Conservation (phyloP, 139 green algal species). For the Chlorella sorokiniana region DNA sequence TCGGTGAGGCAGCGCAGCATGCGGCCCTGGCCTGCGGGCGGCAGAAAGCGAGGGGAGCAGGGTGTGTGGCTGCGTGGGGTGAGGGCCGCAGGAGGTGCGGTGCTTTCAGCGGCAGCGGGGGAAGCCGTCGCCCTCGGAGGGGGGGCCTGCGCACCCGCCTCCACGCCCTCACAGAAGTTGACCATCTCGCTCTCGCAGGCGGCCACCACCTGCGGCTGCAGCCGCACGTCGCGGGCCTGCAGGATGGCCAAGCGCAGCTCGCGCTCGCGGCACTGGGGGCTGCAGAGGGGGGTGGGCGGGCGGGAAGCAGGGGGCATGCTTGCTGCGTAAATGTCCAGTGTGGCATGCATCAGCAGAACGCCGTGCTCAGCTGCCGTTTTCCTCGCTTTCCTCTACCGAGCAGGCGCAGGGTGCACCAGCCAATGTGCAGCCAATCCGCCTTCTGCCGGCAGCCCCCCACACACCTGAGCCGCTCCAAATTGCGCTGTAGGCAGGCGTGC, state of each 20-base stretch:
- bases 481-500: constrained; percentile 78
- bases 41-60: not conserved
- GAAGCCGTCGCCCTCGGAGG: too few species aligned
- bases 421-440: too few species aligned
- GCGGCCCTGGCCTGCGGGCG: constrained; percentile 50
- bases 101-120: too few species aligned
- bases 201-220: constrained; percentile 75
- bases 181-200: constrained; percentile 71
- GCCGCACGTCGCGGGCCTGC: constrained; percentile 56
- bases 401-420: too few species aligned
- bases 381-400: too few species aligned
- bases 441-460: too few species aligned
- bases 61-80: too few species aligned
- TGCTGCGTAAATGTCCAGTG: not conserved
- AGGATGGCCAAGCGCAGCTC: constrained; percentile 79
- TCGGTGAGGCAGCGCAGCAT: constrained; percentile 79
- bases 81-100: too few species aligned
- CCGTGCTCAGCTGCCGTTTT: too few species aligned
- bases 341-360: too few species aligned
- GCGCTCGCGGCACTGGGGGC: constrained; percentile 66
- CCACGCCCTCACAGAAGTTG: constrained; percentile 69
- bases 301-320: not conserved
- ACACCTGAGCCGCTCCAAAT: constrained; percentile 63
- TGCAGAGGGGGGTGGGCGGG: not conserved
- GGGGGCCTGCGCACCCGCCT: constrained; percentile 62